Base-by-base conservation (phyloP, 2,329 filamentous ascomycete species). In the Microdochium nivale region DNA sequence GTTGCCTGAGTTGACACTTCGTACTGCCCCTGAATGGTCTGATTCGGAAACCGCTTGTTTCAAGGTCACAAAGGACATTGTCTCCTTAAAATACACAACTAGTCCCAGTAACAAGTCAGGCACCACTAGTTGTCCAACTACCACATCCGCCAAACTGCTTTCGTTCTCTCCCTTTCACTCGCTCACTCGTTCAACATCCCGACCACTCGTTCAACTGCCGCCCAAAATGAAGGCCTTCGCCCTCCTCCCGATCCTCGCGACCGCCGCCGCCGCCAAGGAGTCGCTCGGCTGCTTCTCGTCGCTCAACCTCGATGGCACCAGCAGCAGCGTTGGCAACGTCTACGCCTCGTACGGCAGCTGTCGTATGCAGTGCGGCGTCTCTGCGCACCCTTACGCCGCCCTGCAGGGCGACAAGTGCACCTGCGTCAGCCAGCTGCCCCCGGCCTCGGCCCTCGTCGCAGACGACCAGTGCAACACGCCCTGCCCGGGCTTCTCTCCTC, bases 361-460 rank as follows among this genome's bases (percentile, higher is more conserved):
- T 16, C 32, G 16, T 9, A 16, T 16, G 9, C 9, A 9, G 9
- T 33, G 32, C 32, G 16, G 32, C 32, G 32, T 33, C 32, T 33
- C 32, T 9, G 32, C 32, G 32, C 32, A 33, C 32, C 9, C 25
- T 21, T 51, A 53, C 16, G 48, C 46, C 16, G 53, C 51, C 48
- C 46, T 48, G 14, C 47, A 55, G 13, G 47, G 19, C 16, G 24
- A 16, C 23, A 19, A 78, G 55, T 86, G 83, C 65, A 79, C 70
- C 58, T 86, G 83, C 61, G 83, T 82, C 54, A 69, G 81, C 57
- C 62, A 70, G 55, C 59, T 83, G 27, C 83, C 83, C 1, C 65
- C 74, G 25, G 57, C 65, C 23, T 69, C 67, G 37, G 67, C 65
- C 51, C 72, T 80, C 61, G 72, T 76, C n/a, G 63, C 67, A 50